Evolutionary conservation across 2,329 filamentous ascomycete genomes (phyloP).

Genomic region (Aspergillus neoniger): DNA sequence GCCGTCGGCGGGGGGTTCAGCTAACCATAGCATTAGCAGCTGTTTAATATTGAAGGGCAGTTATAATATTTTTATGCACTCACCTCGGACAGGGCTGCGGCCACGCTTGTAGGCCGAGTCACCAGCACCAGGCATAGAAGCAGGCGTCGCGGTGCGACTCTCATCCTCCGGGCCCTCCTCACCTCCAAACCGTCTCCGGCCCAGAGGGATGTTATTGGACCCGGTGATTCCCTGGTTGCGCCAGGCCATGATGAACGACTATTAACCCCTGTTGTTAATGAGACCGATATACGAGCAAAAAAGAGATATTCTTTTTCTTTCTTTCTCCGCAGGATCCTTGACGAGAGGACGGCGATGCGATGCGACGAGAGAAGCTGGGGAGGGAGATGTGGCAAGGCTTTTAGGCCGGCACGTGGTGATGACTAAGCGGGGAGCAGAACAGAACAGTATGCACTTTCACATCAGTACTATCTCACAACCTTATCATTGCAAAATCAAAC

Average conservation of each 20-base stretch:
- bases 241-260: constrained; percentile 57
- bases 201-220: constrained; percentile 96
- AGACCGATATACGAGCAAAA: constrained; percentile 10
- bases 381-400: constrained; percentile 16
- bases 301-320: background rate
- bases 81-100: constrained; percentile 83
- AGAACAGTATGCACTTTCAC: background rate
- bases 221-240: constrained; percentile 83
- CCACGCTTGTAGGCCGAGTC: constrained; percentile 73
- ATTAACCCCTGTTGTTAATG: constrained; percentile 10
- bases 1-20: constrained; percentile 66
- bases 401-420: constrained; percentile 16
- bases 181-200: constrained; percentile 76
- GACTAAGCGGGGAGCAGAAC: constrained; percentile 7
- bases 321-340: background rate
- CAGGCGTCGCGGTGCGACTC: constrained; percentile 48
- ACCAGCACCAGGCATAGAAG: constrained; percentile 48
- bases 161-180: constrained; percentile 57
- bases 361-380: background rate
- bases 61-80: constrained; percentile 38
- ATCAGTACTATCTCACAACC: too few relatives aligned
- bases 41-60: constrained; percentile 13
- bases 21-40: constrained; percentile 31
- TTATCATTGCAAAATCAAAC: too few relatives aligned
- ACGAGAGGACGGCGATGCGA: background rate